These are phyloP conservation scores for Citeromyces siamensis DNA, from an alignment of 1,139 yeast genomes.

Conservation along the genomic window DNA sequence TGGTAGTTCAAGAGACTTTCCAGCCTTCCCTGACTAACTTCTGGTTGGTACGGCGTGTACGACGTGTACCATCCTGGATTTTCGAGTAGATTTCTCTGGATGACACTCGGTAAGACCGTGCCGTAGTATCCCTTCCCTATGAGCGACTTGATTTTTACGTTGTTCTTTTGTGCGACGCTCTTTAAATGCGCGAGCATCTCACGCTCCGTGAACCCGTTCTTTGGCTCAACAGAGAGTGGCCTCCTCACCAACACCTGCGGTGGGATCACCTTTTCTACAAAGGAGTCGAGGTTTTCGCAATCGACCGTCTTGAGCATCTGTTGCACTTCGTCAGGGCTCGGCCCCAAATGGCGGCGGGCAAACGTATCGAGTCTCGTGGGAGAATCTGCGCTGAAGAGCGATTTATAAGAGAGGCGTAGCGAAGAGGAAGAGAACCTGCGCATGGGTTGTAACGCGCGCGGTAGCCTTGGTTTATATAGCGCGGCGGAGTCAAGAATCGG, in stretches of 20 bases:
- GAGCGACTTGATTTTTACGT: constrained; percentile 52
- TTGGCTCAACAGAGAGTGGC: constrained; percentile 49
- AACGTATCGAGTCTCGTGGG: constrained; percentile 74
- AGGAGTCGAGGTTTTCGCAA: constrained; percentile 53
- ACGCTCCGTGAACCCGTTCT: constrained; percentile 66
- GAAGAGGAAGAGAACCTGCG: no score
- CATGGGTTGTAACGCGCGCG: constrained; percentile 6
- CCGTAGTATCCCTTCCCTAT: constrained; percentile 96
- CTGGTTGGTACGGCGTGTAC: constrained; percentile 97
- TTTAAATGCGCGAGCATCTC: constrained; percentile 64
- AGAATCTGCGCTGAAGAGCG: no score
- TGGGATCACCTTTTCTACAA: constrained; percentile 68
- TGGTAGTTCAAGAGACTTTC: constrained; percentile 86
- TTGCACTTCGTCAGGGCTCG: constrained; percentile 48
- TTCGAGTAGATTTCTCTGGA: constrained; percentile 84
- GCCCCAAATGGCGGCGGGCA: constrained; percentile 86
- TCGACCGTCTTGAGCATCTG: constrained; percentile 60
- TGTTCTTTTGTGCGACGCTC: constrained; percentile 64
- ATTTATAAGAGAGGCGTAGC: no score
- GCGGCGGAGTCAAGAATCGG: no score
- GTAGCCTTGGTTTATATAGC: no score
- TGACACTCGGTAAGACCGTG: constrained; percentile 81
- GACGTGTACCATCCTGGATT: constrained; percentile 98
- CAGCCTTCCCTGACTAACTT: constrained; percentile 91
- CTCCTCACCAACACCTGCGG: constrained; percentile 59